These are phyloP conservation scores for Apiotrichum domesticum DNA, from an alignment of 1,284 basidiomycete species.

Conservation along the genomic window DNA sequence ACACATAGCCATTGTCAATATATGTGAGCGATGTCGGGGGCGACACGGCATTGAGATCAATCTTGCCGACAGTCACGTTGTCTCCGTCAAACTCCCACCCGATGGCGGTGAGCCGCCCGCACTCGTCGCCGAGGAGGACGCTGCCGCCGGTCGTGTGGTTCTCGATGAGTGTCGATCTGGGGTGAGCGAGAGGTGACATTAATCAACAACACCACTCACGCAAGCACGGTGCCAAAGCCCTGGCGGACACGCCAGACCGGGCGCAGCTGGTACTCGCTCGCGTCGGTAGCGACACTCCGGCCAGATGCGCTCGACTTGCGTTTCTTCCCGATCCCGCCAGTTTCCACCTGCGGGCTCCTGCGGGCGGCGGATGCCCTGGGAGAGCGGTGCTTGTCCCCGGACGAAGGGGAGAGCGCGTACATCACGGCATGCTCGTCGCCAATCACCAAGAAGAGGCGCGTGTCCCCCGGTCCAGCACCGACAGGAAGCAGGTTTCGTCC, in stretches of 20 bases:
- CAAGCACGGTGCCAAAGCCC: constrained; percentile 42
- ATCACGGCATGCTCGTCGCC: constrained; percentile 43
- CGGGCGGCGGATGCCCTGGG: constrained; percentile 21
- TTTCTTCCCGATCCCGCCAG: constrained; percentile 28
- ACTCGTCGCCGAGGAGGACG: constrained; percentile 69
- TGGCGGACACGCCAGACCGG: constrained; percentile 42
- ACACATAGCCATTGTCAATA: constrained; percentile 66
- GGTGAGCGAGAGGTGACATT: constrained; percentile 26
- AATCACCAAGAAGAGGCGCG: constrained; percentile 26
- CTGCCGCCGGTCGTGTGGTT: constrained; percentile 41
- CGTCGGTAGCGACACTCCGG: constrained; percentile 11
- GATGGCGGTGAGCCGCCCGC: constrained; percentile 64
- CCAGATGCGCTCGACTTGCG: constrained; percentile 35
- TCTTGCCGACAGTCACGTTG: constrained; percentile 53
- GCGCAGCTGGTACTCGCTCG: constrained; percentile 24
- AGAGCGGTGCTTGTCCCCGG: neutral
- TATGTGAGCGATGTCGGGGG: constrained; percentile 70
- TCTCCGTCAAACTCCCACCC: constrained; percentile 51
- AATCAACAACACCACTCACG: constrained; percentile 24
- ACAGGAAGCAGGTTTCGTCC: constrained; percentile 33
- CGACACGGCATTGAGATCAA: constrained; percentile 73
- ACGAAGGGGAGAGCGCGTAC: constrained; percentile 13
- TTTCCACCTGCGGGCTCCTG: constrained; percentile 35
- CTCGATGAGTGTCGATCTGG: constrained; percentile 47
- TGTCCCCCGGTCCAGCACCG: neutral